These are phyloP conservation scores for Fusarium sp. DNA, from an alignment of 2,329 filamentous ascomycete genomes.

Conservation along the genomic window DNA sequence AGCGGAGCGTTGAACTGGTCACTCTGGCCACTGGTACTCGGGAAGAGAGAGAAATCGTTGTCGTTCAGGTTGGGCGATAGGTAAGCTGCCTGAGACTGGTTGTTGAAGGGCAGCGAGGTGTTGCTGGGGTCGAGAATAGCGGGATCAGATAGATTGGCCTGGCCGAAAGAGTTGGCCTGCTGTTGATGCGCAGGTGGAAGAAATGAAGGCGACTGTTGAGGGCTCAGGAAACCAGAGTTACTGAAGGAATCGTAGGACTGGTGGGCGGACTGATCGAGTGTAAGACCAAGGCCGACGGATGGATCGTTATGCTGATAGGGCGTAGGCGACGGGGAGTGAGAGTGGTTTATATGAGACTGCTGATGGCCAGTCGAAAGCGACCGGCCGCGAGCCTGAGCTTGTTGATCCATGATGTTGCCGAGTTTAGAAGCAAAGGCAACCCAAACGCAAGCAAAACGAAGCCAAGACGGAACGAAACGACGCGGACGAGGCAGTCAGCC, in stretches of 20 bases:
- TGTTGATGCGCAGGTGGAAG: constrained; percentile 49
- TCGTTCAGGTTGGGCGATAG: constrained; percentile 63
- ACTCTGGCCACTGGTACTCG: constrained; percentile 61
- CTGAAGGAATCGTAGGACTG: constrained; percentile 55
- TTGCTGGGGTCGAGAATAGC: constrained; percentile 56
- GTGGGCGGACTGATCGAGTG: constrained; percentile 61
- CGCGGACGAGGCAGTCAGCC: constrained; percentile 59
- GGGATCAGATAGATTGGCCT: constrained; percentile 51
- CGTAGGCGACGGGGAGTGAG: constrained; percentile 71
- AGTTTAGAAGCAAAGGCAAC: constrained; percentile 44
- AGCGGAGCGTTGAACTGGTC: constrained; percentile 71
- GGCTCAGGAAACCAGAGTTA: constrained; percentile 62
- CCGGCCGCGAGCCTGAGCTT: constrained; percentile 60
- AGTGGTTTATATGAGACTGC: constrained; percentile 74
- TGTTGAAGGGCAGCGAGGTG: constrained; percentile 56
- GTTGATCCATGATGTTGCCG: constrained; percentile 56
- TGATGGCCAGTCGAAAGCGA: constrained; percentile 70
- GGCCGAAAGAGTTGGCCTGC: constrained; percentile 41
- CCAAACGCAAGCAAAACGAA: constrained; percentile 5
- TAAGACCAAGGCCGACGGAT: constrained; percentile 67
- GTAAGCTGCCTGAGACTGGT: constrained; percentile 56
- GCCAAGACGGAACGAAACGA: constrained; percentile 32
- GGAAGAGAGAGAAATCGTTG: constrained; percentile 74
- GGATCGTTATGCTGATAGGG: constrained; percentile 62
- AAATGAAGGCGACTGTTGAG: constrained; percentile 55